phyloP scores from a whole-genome alignment of 1,284 basidiomycete species.

The Apiotrichum sp. region DNA sequence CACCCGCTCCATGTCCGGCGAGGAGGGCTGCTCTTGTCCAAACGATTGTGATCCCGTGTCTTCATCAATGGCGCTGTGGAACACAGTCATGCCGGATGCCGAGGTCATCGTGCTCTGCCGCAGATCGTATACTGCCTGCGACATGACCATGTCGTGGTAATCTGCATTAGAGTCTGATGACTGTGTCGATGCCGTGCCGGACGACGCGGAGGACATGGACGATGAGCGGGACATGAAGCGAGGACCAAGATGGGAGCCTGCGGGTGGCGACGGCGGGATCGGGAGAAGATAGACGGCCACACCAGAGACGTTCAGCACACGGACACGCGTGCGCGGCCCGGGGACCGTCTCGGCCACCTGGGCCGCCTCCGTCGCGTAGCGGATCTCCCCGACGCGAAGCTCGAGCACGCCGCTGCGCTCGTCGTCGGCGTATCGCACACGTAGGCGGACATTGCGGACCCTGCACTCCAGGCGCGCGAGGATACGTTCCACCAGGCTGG shows the following conservation, averaged over 20 bases:
- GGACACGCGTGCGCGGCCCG: slow-evolving; percentile 14
- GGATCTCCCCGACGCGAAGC: slow-evolving; percentile 35
- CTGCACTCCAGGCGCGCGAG: slow-evolving; percentile 75
- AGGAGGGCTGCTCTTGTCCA: background rate
- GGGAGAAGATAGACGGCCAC: slow-evolving; percentile 27
- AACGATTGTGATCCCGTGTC: background rate
- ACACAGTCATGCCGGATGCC: slow-evolving; percentile 13
- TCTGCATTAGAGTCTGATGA: slow-evolving; percentile 18
- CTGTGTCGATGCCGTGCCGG: background rate
- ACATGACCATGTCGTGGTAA: slow-evolving; percentile 47
- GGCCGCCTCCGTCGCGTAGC: slow-evolving; percentile 39
- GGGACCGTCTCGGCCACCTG: background rate
- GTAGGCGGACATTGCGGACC: slow-evolving; percentile 60
- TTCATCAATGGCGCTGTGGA: slow-evolving; percentile 10
- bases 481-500: slow-evolving; percentile 73
- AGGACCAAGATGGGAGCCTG: background rate
- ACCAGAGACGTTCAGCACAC: slow-evolving; percentile 23
- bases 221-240: slow-evolving; percentile 16
- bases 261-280: background rate
- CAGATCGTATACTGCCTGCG: slow-evolving; percentile 49
- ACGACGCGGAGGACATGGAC: slow-evolving; percentile 12
- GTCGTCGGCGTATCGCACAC: slow-evolving; percentile 32
- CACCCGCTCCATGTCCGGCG: background rate
- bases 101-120: slow-evolving; percentile 33
- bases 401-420: slow-evolving; percentile 31